Evolutionary conservation across 495 filamentous ascomycete genomes (phyloP).

Genomic region (Trichoderma virens): DNA sequence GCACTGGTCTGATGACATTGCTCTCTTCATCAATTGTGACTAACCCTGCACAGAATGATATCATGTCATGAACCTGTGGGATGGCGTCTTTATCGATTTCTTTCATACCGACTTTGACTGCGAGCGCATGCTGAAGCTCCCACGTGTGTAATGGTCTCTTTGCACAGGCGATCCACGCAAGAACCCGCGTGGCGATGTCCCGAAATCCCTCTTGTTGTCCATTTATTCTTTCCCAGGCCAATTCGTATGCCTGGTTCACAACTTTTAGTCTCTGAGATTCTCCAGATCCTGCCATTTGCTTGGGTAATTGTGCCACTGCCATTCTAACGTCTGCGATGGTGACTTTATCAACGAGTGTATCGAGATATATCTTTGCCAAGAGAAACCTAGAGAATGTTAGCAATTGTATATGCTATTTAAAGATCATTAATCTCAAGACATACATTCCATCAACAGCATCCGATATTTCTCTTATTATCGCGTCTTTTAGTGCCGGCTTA

Average conservation of each 20-base stretch:
- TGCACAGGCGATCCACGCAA: conserved; percentile 41
- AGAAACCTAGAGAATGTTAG: conserved; percentile 37
- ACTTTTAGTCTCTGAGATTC: conserved; percentile 11
- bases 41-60: conserved; percentile 46
- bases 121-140: conserved; percentile 44
- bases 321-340: conserved; percentile 23
- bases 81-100: conserved; percentile 35
- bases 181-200: conserved; percentile 27
- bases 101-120: conserved; percentile 22
- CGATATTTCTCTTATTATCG: background rate
- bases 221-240: conserved; percentile 38
- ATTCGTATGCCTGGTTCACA: conserved; percentile 32
- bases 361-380: conserved; percentile 43
- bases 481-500: no score
- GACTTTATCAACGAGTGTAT: conserved; percentile 31
- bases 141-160: conserved; percentile 27
- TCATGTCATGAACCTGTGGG: conserved; percentile 27
- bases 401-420: background rate
- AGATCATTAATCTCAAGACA: background rate
- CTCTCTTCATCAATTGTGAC: conserved; percentile 42
- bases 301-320: conserved; percentile 28
- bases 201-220: conserved; percentile 22
- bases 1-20: conserved; percentile 42
- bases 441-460: background rate
- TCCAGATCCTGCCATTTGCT: background rate